These are phyloP conservation scores for Draba incana DNA, from an alignment of 345 rosid genomes.

Conservation along the genomic window DNA sequence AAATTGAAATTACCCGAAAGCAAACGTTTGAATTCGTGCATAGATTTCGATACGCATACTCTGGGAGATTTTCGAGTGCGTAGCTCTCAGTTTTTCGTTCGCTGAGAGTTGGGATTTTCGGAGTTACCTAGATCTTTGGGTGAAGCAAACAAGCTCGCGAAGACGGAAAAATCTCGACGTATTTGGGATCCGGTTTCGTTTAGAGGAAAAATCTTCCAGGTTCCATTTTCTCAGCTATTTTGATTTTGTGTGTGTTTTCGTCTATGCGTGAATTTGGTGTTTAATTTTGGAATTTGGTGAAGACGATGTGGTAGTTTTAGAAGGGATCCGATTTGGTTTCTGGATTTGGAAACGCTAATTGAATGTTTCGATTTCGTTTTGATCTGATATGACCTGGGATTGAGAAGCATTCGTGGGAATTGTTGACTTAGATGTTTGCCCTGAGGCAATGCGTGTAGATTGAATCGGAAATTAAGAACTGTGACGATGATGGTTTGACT, in stretches of 20 bases:
- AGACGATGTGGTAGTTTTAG: background rate
- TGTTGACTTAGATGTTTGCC: slow-evolving; percentile 23
- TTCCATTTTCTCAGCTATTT: slow-evolving; percentile 15
- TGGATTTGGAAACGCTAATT: background rate
- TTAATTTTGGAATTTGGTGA: background rate
- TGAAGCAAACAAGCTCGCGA: slow-evolving; percentile 33
- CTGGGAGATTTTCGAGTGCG: background rate
- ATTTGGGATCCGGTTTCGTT: slow-evolving; percentile 3
- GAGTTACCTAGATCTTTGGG: slow-evolving; percentile 33
- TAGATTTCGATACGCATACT: slow-evolving; percentile 18
- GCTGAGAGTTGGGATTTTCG: slow-evolving; percentile 17
- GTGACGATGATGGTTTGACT: slow-evolving; percentile 32
- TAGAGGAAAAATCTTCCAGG: slow-evolving; percentile 4
- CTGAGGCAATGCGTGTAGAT: slow-evolving; percentile 24
- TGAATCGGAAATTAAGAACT: slow-evolving; percentile 12
- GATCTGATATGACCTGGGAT: background rate
- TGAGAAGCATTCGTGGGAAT: slow-evolving; percentile 15
- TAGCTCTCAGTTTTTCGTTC: slow-evolving; percentile 25
- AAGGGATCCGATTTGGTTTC: slow-evolving; percentile 28
- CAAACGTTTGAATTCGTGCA: slow-evolving; percentile 15
- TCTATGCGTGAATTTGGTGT: background rate
- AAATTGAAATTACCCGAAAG: slow-evolving; percentile 5
- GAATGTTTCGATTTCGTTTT: slow-evolving; percentile 4
- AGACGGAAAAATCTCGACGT: background rate
- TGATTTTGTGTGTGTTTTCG: background rate